Conservation (phyloP, 768 basidiomycete genomes). For the Boletus rufocinnamomeus region DNA sequence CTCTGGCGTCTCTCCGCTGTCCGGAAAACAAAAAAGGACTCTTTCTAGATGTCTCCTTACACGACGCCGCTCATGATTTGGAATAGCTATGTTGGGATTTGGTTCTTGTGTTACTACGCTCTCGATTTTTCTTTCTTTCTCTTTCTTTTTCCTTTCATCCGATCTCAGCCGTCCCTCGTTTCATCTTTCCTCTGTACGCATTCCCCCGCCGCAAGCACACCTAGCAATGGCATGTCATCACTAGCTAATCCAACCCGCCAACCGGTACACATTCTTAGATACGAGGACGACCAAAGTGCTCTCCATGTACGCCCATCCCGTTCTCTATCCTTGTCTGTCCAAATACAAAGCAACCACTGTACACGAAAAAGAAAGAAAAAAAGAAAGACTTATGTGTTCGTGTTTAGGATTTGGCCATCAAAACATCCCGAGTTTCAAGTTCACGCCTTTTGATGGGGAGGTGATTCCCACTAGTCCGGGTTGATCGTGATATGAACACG, state of each 20-base stretch:
- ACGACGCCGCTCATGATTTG: constrained; percentile 14
- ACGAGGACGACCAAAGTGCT: neutral
- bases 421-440: too few relatives aligned
- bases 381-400: too few relatives aligned
- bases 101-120: constrained; percentile 13
- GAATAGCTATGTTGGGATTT: constrained; percentile 15
- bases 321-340: neutral
- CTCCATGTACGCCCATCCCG: too few relatives aligned
- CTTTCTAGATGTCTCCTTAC: constrained; percentile 12
- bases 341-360: too few relatives aligned
- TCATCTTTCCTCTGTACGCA: neutral
- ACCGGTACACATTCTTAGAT: neutral
- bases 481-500: too few relatives aligned
- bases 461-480: too few relatives aligned
- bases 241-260: neutral
- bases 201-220: neutral
- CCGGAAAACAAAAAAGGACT: constrained; percentile 6
- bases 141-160: neutral
- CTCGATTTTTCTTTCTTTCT: neutral
- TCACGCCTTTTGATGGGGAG: too few relatives aligned
- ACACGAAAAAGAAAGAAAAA: too few relatives aligned
- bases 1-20: constrained; percentile 15
- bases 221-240: neutral
- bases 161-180: neutral
- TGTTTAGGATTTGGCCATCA: too few relatives aligned